Percentiles rank a stretch among this genome's conserved stretches.
These are phyloP conservation scores for Alectoria sarmentosa DNA, from an alignment of 495 filamentous ascomycete genomes.

Conservation along the genomic window DNA sequence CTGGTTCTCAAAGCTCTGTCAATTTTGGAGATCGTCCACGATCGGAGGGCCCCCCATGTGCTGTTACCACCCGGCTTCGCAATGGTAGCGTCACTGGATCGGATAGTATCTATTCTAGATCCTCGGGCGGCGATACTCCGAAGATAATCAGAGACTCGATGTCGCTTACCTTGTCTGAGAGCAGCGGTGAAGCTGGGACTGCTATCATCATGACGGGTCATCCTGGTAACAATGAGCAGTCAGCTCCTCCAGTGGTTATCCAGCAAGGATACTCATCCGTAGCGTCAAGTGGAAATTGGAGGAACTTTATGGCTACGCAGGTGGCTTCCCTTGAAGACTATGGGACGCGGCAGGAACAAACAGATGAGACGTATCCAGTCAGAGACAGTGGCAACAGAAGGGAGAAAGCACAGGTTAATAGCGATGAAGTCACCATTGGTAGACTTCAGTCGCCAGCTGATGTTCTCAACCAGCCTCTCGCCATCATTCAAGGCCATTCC, in stretches of 20 bases:
- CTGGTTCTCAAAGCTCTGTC: conserved; percentile 24
- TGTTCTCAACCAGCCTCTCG: conserved; percentile 12
- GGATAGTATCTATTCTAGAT: conserved; percentile 52
- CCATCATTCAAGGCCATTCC: conserved; percentile 9
- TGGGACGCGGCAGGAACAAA: neutral
- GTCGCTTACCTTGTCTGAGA: conserved; percentile 12
- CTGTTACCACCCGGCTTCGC: conserved; percentile 5
- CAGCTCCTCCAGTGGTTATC: neutral
- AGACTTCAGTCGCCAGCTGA: neutral
- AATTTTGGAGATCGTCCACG: conserved; percentile 25
- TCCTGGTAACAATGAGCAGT: neutral
- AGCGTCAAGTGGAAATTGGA: conserved; percentile 22
- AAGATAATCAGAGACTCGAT: conserved; percentile 10
- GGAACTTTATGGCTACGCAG: conserved; percentile 22
- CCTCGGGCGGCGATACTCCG: conserved; percentile 41
- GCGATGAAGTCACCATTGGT: conserved; percentile 16
- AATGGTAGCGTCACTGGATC: conserved; percentile 28
- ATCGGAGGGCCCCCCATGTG: neutral
- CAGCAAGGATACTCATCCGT: conserved; percentile 11
- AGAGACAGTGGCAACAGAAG: conserved; percentile 21
- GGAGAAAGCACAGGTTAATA: conserved; percentile 24
- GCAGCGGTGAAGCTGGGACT: conserved; percentile 19
- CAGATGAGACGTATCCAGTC: neutral
- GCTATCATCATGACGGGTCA: conserved; percentile 17
- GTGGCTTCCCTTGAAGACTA: conserved; percentile 16